Evolutionary conservation across 441 rosid genomes (phyloP).

Genomic region (Adansonia gregorii): DNA sequence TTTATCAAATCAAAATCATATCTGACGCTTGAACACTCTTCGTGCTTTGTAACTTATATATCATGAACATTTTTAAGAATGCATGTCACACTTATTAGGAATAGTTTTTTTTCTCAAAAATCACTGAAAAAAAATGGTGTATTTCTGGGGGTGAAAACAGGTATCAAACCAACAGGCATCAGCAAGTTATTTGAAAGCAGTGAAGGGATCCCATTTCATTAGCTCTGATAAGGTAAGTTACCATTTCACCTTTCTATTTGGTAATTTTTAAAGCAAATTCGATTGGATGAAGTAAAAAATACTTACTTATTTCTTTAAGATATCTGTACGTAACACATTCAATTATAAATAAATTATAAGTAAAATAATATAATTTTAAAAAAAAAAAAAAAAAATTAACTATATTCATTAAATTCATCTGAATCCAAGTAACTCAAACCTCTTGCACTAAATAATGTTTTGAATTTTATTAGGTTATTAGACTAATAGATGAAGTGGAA

Average conservation of each 20-base stretch:
- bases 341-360: too few species aligned
- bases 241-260: neutral
- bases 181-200: conserved; percentile 71
- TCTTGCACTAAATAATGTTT: neutral
- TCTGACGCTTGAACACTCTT: too few species aligned
- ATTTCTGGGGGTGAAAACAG: conserved; percentile 35
- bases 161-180: conserved; percentile 81
- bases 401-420: too few species aligned
- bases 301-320: too few species aligned
- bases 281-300: neutral
- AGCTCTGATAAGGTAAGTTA: conserved; percentile 87
- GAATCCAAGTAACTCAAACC: too few species aligned
- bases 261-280: neutral
- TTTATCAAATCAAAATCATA: too few species aligned
- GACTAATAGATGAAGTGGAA: conserved; percentile 98
- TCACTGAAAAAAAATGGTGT: neutral
- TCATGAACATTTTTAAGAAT: neutral
- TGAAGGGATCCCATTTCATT: conserved; percentile 84
- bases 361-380: too few species aligned
- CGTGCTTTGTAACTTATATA: neutral
- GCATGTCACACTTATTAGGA: neutral
- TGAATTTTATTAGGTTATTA: conserved; percentile 55
- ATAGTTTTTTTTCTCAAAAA: neutral
- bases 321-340: too few species aligned
- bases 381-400: too few species aligned